These are phyloP conservation scores for Solanum hybrid DNA, from an alignment of 305 asterid genomes.

Conservation along the genomic window DNA sequence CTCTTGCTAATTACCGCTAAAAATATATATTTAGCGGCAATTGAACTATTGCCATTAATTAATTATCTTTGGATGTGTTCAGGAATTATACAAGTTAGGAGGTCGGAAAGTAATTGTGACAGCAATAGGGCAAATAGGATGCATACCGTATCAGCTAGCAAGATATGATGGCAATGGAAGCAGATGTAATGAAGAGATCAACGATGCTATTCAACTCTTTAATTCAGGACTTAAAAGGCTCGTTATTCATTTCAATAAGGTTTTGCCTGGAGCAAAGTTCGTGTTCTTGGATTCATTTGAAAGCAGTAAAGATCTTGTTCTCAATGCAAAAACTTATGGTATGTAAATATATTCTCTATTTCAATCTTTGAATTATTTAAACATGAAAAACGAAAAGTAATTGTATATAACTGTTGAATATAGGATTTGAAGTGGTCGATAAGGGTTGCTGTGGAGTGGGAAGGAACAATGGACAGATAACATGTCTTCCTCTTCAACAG, in stretches of 20 bases:
- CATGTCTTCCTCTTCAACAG: constrained; percentile 71
- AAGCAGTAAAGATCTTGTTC: constrained; percentile 53
- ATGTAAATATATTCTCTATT: too few relatives aligned
- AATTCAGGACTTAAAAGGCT: constrained; percentile 49
- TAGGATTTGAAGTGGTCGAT: constrained; percentile 71
- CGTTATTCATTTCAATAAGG: constrained; percentile 52
- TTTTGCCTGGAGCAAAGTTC: constrained; percentile 55
- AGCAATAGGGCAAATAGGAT: constrained; percentile 66
- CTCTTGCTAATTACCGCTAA: too few relatives aligned
- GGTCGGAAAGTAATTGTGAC: constrained; percentile 72
- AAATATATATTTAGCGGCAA: too few relatives aligned
- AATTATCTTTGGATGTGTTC: neutral
- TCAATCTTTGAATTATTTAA: neutral
- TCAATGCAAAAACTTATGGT: constrained; percentile 58
- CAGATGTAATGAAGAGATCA: constrained; percentile 78
- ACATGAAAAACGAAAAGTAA: neutral
- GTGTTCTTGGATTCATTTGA: constrained; percentile 62
- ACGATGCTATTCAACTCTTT: constrained; percentile 55
- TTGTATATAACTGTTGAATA: neutral
- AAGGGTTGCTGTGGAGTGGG: constrained; percentile 92
- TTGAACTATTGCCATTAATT: too few relatives aligned
- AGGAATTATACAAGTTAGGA: constrained; percentile 61
- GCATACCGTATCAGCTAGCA: constrained; percentile 83
- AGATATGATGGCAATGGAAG: constrained; percentile 53
- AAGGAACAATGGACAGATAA: constrained; percentile 76